These are phyloP conservation scores for Pseudocercospora macadamiae DNA, from an alignment of 2,329 filamentous ascomycete species.

Conservation along the genomic window DNA sequence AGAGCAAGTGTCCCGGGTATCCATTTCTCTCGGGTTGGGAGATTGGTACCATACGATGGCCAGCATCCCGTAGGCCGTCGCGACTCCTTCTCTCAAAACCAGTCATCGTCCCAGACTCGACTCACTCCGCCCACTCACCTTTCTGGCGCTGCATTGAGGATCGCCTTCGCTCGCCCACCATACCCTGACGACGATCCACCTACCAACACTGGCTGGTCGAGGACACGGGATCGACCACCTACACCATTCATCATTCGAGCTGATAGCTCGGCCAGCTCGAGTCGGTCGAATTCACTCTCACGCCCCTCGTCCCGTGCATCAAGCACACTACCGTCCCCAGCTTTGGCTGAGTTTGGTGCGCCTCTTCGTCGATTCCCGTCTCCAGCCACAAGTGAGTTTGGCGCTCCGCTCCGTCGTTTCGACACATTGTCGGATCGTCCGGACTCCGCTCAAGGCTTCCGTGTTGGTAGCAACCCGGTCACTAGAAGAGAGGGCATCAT, in stretches of 20 bases:
- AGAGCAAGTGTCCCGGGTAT: too few species aligned
- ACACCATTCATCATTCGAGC: not conserved
- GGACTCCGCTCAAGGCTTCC: not conserved
- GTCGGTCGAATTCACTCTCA: not conserved
- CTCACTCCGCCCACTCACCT: too few species aligned
- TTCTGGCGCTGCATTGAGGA: not conserved
- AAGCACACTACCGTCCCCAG: not conserved
- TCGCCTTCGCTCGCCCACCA: not conserved
- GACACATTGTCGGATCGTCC: not conserved
- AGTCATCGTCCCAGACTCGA: not conserved
- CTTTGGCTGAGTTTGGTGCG: not conserved
- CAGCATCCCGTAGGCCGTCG: not conserved
- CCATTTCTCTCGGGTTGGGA: too few species aligned
- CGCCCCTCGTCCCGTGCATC: not conserved
- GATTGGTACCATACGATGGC: too few species aligned
- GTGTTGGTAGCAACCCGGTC: not conserved
- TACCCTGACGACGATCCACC: not conserved
- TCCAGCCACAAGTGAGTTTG: not conserved
- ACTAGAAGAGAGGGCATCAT: not conserved
- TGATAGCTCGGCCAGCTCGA: too few species aligned
- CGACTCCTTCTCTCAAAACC: not conserved
- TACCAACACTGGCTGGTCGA: not conserved
- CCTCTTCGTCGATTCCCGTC: not conserved
- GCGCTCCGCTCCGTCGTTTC: too few species aligned
- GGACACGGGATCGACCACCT: not conserved